These are phyloP conservation scores for Simplicillium sp. DNA, from an alignment of 2,329 filamentous ascomycete genomes.

Conservation along the genomic window DNA sequence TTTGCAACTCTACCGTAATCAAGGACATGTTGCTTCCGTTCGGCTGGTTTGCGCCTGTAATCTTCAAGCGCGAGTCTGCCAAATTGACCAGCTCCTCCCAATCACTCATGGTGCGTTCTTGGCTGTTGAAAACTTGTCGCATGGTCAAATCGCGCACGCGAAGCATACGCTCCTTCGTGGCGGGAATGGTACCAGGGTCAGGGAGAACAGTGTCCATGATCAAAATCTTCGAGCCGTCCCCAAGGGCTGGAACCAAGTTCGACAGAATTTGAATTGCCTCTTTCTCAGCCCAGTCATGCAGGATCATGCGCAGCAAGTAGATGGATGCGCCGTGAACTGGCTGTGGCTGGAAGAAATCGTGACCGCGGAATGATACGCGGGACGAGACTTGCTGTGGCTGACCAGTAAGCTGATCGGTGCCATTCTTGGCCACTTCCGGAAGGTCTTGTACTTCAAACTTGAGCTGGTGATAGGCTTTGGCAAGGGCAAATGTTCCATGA, in stretches of 20 bases:
- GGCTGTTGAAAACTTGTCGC: constrained; percentile 11
- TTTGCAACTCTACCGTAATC: too few relatives aligned
- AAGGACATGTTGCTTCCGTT: too few relatives aligned
- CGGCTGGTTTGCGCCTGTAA: too few relatives aligned
- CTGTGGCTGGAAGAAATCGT: constrained; percentile 28
- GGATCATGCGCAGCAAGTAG: constrained; percentile 37
- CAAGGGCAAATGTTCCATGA: constrained; percentile 18
- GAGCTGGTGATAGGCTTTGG: constrained; percentile 16
- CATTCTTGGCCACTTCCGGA: constrained; percentile 8
- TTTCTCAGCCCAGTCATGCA: constrained; percentile 40
- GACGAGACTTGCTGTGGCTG: constrained; percentile 3
- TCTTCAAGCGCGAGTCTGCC: too few relatives aligned
- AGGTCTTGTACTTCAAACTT: constrained; percentile 21
- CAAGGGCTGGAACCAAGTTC: too few relatives aligned
- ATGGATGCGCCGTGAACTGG: constrained; percentile 26
- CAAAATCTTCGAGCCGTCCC: constrained; percentile 1
- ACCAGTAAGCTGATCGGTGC: constrained; percentile 3
- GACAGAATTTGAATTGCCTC: constrained; percentile 22
- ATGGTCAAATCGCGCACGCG: constrained; percentile 13
- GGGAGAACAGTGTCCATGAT: constrained; percentile 14
- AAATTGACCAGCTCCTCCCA: too few relatives aligned
- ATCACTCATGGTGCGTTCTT: not conserved
- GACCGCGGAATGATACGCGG: constrained; percentile 9
- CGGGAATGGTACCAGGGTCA: constrained; percentile 5
- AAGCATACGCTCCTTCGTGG: constrained; percentile 5